Evolutionary conservation across 2,329 filamentous ascomycete genomes (phyloP), one percentile per base, ranked within the genome.

Genomic region (Venturia pyrina): DNA sequence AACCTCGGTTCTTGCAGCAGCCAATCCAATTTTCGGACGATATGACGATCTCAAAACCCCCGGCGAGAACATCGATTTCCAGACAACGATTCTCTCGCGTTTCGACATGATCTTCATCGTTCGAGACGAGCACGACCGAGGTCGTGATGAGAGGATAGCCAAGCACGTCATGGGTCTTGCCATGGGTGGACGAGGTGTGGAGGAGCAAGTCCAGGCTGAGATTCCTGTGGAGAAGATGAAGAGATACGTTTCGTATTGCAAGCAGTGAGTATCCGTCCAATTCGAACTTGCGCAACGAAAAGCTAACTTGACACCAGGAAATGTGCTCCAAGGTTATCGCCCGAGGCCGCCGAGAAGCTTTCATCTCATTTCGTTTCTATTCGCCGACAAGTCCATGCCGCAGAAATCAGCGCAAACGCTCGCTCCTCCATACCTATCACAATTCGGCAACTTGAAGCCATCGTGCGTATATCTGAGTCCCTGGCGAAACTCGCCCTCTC

Each of bases 91-190:
- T 72, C 76, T 99, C 70, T 98, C 93, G 2, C 90, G 95, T 84
- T 99, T 99, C 76, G 95, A 99, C 77, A 97, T 99, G 91, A 98
- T 99, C 70, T 99, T 98, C 81, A 97, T 99, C 70, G 93, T 99
- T 68, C 91, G 90, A 71, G 95, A 99, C 75, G 92, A 96, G 68
- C 95, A 99, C 75, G 91, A 93, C 68, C 85, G 91, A 57, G 88
- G 86, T 66, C 90, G 93, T 72, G 95, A 99, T 74, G 91, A 97
- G 79, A 88, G 84, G 4, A 98, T 99, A 73, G 95, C 95, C 15
- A 93, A 89, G 74, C 95, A 99, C 84, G 93, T 99, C 73, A 96
- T 99, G 87, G 87, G 89, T 59, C 93, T 99, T 69, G 93, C 98
- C 72, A 98, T 97, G 90, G 91, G 92, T 67, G 90, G 90, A 17